Conservation (phyloP, 2,329 filamentous ascomycete species). For the Colletotrichum caudatum region DNA sequence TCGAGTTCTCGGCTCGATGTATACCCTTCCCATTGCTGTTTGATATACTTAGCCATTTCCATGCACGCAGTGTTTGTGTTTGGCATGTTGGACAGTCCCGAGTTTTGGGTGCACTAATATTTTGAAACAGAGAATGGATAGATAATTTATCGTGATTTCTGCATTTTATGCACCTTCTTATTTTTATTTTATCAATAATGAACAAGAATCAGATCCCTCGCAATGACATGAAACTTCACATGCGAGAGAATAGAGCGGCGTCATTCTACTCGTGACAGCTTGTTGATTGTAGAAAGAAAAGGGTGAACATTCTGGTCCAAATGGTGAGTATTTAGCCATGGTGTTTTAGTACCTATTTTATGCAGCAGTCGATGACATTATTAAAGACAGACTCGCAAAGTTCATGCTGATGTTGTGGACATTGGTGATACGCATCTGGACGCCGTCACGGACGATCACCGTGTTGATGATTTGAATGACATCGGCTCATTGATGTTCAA, state of each 20-base stretch:
- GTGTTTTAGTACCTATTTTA: not conserved
- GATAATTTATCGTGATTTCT: not conserved
- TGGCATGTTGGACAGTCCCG: too few species aligned
- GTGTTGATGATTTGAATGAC: constrained; percentile 51
- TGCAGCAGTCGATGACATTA: too few species aligned
- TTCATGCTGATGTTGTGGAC: constrained; percentile 45
- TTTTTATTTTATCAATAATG: not conserved
- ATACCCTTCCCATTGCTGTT: constrained; percentile 1
- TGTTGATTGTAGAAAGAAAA: constrained; percentile 31
- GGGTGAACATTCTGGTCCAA: constrained; percentile 32
- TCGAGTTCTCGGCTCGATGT: constrained; percentile 7
- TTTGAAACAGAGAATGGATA: not conserved
- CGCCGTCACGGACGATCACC: constrained; percentile 55
- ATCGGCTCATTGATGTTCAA: too few species aligned
- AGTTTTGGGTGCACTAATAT: not conserved
- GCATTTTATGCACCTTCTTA: not conserved
- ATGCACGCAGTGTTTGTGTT: not conserved
- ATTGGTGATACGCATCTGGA: constrained; percentile 50
- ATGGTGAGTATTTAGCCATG: constrained; percentile 36
- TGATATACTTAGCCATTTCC: constrained; percentile 2
- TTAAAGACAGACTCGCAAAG: constrained; percentile 22
- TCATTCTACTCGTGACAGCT: constrained; percentile 2
- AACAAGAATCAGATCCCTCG: constrained; percentile 18
- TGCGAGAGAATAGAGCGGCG: not conserved
- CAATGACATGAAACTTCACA: not conserved